Base-by-base conservation (phyloP, 2,329 filamentous ascomycete genomes). In the Emmonsia crescens region DNA sequence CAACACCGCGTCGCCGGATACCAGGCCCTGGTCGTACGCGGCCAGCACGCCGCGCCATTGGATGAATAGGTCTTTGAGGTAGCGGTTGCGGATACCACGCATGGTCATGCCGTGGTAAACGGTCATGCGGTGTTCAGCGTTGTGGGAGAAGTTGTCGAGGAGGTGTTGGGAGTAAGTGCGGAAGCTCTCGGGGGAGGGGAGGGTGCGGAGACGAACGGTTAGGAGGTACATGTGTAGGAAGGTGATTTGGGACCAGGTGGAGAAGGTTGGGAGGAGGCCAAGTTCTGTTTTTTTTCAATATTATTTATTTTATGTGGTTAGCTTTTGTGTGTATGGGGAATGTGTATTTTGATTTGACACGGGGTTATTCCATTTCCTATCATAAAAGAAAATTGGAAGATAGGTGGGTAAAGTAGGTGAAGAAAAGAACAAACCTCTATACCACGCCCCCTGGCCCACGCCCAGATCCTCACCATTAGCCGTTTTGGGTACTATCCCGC, bases 141-240 rank as follows among this genome's bases (percentile, higher is more conserved):
- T 73, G 61, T 78, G 74, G 46, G 76, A 97, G 81, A 95, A 96
- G 75, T 97, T 91, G 77, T 99, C 92, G 55, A 94, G 85, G 65
- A 99, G 82, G 77, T 96, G 89, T 70, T 91, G 89, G 74, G 95
- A 90, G 86, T 91, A 96, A 62, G 85, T 83, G 64, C 84, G 82
- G 67, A 89, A 86, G 67, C 83, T 80, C 27, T 87, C 83, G 60
- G 81, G 78, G 27, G 89, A 71, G 19, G 74, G 86, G 68, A 96
- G 84, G 74, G 86, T 87, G 66, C 94, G 89, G 68, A 96, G 79
- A 61, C 92, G 88, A 55, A 89, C 88, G 61, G 89, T 89, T 63
- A 97, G 77, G 62, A 96, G 83, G 80, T 96, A 97, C 83, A 99
- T 89, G 79, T 99, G 93, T 62, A 99, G 83, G 82, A 96, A 96